Percentiles rank a stretch among this genome's conserved stretches.
Evolutionary conservation across 2,329 filamentous ascomycete genomes (phyloP).

Genomic region (Phoma herbarum): DNA sequence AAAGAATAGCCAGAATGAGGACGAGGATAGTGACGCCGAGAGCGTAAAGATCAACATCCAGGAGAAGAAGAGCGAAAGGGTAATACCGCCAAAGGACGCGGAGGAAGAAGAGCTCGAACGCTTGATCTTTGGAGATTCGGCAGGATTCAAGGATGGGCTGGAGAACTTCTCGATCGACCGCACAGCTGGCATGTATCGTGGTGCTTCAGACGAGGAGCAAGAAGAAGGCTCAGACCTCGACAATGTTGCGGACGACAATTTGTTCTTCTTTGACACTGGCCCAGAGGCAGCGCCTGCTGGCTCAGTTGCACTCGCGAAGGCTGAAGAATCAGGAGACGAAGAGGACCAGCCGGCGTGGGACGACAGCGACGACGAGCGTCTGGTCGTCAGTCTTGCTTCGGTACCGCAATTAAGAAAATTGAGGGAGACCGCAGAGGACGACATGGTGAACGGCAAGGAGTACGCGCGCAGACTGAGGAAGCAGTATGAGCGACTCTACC

Average conservation of each 20-base stretch:
- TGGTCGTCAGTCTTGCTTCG: constrained; percentile 82
- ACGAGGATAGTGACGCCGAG: constrained; percentile 30
- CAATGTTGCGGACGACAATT: constrained; percentile 77
- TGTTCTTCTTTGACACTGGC: constrained; percentile 84
- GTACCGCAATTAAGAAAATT: constrained; percentile 83
- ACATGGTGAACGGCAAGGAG: constrained; percentile 84
- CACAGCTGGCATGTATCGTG: constrained; percentile 43
- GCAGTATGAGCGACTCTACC: constrained; percentile 74
- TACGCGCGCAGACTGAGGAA: constrained; percentile 82
- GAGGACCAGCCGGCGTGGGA: constrained; percentile 75
- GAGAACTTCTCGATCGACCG: constrained; percentile 63
- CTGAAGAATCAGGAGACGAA: constrained; percentile 51
- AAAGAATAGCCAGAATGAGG: constrained; percentile 12
- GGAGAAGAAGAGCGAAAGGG: constrained; percentile 35
- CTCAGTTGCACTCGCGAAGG: constrained; percentile 52
- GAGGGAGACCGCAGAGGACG: constrained; percentile 80
- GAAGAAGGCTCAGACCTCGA: constrained; percentile 62
- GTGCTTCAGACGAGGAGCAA: constrained; percentile 55
- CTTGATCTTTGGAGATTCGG: constrained; percentile 85
- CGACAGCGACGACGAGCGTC: constrained; percentile 92
- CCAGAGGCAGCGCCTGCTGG: constrained; percentile 55
- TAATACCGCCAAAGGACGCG: constrained; percentile 72
- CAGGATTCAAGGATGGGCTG: constrained; percentile 80
- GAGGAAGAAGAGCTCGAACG: constrained; percentile 87
- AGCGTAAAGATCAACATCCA: constrained; percentile 34